Conservation (phyloP, 164 flowering plant genomes). For the Chimonanthus salicifolius region DNA sequence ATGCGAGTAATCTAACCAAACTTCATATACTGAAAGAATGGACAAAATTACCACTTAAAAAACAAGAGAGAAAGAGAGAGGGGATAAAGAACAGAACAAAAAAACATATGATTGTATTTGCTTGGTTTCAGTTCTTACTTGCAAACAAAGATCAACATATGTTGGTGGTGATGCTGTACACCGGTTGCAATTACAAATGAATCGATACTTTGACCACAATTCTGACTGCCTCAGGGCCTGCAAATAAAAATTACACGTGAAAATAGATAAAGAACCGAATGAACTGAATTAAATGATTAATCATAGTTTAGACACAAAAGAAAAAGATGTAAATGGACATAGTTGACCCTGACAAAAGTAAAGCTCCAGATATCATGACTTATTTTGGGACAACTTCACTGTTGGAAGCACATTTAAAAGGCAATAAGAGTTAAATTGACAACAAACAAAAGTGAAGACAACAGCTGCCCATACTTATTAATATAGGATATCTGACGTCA, state of each 20-base stretch:
- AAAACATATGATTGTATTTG: background rate
- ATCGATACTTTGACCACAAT: constrained; percentile 47
- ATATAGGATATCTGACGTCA: too few relatives aligned
- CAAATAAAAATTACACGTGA: constrained; percentile 2
- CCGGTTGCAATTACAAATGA: constrained; percentile 47
- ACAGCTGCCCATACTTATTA: too few relatives aligned
- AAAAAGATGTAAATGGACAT: background rate
- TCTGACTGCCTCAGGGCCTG: constrained; percentile 55
- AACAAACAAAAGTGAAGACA: too few relatives aligned
- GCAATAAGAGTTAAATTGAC: too few relatives aligned
- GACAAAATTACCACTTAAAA: background rate
- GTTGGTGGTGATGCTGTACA: constrained; percentile 41
- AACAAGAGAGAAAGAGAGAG: background rate
- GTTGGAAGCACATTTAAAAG: too few relatives aligned
- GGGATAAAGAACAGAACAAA: too few relatives aligned
- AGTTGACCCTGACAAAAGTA: background rate
- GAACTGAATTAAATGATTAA: background rate
- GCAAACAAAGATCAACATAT: constrained; percentile 44
- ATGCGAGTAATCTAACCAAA: too few relatives aligned
- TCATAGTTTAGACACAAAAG: background rate
- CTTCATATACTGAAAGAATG: background rate
- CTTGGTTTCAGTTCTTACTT: constrained; percentile 28
- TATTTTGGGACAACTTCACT: background rate
- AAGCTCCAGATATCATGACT: background rate
- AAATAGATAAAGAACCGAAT: background rate